phyloP scores from a whole-genome alignment of 2,329 filamentous ascomycete genomes.

The Aspergillus costaricaensis region DNA sequence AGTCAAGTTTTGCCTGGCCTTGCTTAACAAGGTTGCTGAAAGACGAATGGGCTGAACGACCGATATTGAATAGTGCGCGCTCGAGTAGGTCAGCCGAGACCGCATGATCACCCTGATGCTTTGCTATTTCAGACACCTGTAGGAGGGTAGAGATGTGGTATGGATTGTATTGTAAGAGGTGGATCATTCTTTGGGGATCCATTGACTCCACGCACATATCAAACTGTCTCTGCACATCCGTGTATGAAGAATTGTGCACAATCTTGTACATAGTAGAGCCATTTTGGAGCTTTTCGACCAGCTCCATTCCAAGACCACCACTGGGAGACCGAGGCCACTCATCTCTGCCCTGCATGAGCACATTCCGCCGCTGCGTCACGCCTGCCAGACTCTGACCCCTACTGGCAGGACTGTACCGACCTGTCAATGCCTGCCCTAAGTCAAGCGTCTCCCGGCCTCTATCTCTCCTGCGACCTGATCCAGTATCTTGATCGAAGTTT shows the following conservation, averaged over 20 bases:
- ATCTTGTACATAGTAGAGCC: conserved; percentile 75
- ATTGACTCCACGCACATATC: conserved; percentile 76
- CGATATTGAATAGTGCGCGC: conserved; percentile 88
- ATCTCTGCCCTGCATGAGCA: conserved; percentile 83
- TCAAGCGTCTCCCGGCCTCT: conserved; percentile 51
- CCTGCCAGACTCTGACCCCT: conserved; percentile 68
- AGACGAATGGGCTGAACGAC: conserved; percentile 79
- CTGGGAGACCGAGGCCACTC: conserved; percentile 80
- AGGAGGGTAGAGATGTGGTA: conserved; percentile 95
- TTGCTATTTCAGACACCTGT: conserved; percentile 88
- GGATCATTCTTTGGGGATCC: conserved; percentile 80
- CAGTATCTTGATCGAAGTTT: conserved; percentile 53
- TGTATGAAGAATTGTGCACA: conserved; percentile 72
- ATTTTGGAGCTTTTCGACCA: conserved; percentile 56
- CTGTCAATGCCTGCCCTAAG: conserved; percentile 58
- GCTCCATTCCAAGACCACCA: conserved; percentile 81
- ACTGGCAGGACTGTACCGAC: conserved; percentile 55
- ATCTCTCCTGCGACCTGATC: conserved; percentile 56
- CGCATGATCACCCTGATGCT: conserved; percentile 85
- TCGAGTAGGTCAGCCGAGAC: conserved; percentile 86
- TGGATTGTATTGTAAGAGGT: conserved; percentile 71
- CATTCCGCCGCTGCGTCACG: conserved; percentile 72
- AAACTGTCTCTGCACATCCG: conserved; percentile 73
- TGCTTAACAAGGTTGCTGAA: conserved; percentile 75
- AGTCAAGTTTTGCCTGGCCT: conserved; percentile 79